These are phyloP conservation scores for Annulohypoxylon bovei DNA, from an alignment of 495 filamentous ascomycete genomes.

Conservation along the genomic window DNA sequence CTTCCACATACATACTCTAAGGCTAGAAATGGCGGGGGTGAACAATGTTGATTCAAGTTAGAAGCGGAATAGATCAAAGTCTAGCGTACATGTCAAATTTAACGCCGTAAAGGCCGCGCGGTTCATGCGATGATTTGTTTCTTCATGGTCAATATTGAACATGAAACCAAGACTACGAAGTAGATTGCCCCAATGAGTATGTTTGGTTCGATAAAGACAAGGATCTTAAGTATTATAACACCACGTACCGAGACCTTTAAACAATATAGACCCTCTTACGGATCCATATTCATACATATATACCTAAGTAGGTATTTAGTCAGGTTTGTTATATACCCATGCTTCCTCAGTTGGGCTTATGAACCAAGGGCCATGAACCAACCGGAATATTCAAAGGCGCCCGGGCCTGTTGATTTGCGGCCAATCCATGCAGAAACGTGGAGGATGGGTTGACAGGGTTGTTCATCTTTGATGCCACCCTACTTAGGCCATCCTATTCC, in stretches of 20 bases:
- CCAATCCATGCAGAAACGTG: conserved; percentile 42
- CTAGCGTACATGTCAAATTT: conserved; percentile 23
- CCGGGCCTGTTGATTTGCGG: conserved; percentile 32
- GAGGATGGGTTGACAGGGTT: conserved; percentile 34
- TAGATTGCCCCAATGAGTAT: neutral
- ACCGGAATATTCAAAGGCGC: conserved; percentile 37
- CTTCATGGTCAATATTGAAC: neutral
- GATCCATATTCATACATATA: neutral
- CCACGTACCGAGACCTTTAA: conserved; percentile 3
- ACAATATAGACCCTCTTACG: conserved; percentile 6
- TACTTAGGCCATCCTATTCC: conserved; percentile 8
- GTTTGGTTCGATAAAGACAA: neutral
- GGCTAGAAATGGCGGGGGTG: neutral
- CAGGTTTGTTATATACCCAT: conserved; percentile 14
- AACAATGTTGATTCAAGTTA: neutral
- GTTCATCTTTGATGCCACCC: conserved; percentile 26
- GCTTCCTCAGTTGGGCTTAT: conserved; percentile 23
- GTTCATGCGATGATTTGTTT: conserved; percentile 13
- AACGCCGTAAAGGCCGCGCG: conserved; percentile 10
- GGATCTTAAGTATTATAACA: neutral
- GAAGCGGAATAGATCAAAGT: conserved; percentile 20
- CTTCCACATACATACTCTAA: conserved; percentile 21
- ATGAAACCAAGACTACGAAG: neutral
- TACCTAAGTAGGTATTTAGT: conserved; percentile 2
- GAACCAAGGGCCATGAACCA: conserved; percentile 28